These are phyloP conservation scores for Silene vulgaris DNA, from an alignment of 179 eudicot genomes.

Conservation along the genomic window DNA sequence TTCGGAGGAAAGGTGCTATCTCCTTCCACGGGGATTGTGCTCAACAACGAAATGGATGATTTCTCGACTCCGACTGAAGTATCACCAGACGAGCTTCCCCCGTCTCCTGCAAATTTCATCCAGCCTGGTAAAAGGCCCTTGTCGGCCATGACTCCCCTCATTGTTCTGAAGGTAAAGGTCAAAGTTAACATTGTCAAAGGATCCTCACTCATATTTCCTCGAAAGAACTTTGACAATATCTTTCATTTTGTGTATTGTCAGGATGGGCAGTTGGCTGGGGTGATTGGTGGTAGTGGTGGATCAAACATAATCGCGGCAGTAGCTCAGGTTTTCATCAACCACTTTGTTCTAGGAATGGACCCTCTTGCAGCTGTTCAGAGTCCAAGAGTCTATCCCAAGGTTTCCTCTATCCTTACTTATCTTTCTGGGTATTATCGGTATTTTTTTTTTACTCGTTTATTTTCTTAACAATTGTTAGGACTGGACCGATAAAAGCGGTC, in stretches of 20 bases:
- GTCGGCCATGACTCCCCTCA: slow-evolving; percentile 89
- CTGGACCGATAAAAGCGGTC: background rate
- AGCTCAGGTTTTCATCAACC: slow-evolving; percentile 72
- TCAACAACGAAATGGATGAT: slow-evolving; percentile 86
- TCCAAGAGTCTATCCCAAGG: slow-evolving; percentile 88
- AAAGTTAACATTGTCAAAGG: background rate
- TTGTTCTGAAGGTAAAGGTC: slow-evolving; percentile 59
- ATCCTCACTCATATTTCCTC: background rate
- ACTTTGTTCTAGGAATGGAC: slow-evolving; percentile 60
- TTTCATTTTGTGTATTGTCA: slow-evolving; percentile 23
- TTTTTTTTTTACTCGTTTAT: background rate
- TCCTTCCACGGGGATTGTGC: slow-evolving; percentile 70
- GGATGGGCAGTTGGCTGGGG: slow-evolving; percentile 75
- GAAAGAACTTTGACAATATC: slow-evolving; percentile 2
- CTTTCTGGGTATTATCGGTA: background rate
- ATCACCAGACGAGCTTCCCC: slow-evolving; percentile 58
- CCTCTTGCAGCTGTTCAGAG: slow-evolving; percentile 66
- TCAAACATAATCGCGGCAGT: slow-evolving; percentile 65
- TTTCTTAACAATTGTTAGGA: background rate
- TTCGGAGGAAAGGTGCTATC: slow-evolving; percentile 78
- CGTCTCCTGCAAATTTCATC: slow-evolving; percentile 77
- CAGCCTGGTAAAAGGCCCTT: slow-evolving; percentile 79
- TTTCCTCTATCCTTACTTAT: slow-evolving; percentile 16
- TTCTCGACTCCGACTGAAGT: slow-evolving; percentile 73
- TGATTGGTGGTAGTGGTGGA: slow-evolving; percentile 93